Evolutionary conservation across 1,284 basidiomycete species (phyloP), one percentile per base, ranked within the genome.

Genomic region (Sporisorium scitamineum): DNA sequence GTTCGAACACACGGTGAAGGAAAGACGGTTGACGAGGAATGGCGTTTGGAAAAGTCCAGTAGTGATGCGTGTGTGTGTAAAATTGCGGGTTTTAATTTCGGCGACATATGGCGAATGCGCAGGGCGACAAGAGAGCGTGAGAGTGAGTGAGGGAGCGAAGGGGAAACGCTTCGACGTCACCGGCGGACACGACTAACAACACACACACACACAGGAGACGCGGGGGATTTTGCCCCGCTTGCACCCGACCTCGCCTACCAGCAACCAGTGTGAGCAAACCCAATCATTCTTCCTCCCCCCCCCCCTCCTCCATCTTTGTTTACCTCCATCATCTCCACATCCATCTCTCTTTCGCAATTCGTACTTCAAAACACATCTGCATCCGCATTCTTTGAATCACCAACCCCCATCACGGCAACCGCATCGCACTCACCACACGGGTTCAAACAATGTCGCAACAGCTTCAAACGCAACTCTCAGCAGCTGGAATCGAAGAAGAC

Each of bases 401-500:
- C n/a, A n/a, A n/a, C n/a, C n/a, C n/a, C n/a, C n/a, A n/a, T n/a
- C n/a, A n/a, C n/a, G n/a, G n/a, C n/a, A n/a, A n/a, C 34, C 34
- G 34, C 7, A 34, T 10, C 34, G 13, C 34, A 37, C 34, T 3
- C 34, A 37, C 34, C n/a, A n/a, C n/a, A n/a, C n/a, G n/a, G n/a
- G n/a, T n/a, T n/a, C n/a, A n/a, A n/a, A 11, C 10, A 22, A 74
- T 78, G 71, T 70, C 68, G 14, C 63, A 70, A 39, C 75, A 74
- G 34, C 60, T 78, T 9, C 57, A 64, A 9, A 13, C 22, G 10
- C 56, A 62, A 27, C 57, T 79, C 4, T 13, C 56, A 24, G 16
- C 24, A 1, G 68, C 74, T 5, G 69, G 71, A 9, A 52, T 78
- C 50, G 66, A 65, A 26, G 76, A 78, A 54, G 76, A 80, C 20